Conservation (phyloP, 1,284 basidiomycete genomes). For the Cutaneotrichosporon mucoides region DNA sequence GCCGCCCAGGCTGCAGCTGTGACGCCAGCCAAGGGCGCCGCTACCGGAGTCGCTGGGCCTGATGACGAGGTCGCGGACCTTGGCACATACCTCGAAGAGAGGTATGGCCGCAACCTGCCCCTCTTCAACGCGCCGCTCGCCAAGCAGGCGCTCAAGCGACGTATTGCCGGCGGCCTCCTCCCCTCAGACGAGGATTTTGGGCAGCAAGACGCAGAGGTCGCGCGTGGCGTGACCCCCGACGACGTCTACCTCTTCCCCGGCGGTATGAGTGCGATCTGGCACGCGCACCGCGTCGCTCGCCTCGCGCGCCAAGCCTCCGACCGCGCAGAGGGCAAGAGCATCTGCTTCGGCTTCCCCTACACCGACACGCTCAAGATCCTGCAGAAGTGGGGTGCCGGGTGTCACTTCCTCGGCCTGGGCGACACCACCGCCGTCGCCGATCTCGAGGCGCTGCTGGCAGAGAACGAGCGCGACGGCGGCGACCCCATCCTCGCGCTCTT, state of each 20-base stretch:
- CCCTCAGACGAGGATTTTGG: slow-evolving; percentile 54
- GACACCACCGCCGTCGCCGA: slow-evolving; percentile 70
- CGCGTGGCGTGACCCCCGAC: slow-evolving; percentile 60
- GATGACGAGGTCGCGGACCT: slow-evolving; percentile 52
- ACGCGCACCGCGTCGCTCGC: slow-evolving; percentile 71
- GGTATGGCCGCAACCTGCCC: slow-evolving; percentile 90
- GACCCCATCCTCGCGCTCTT: slow-evolving; percentile 52
- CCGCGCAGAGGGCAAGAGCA: slow-evolving; percentile 63
- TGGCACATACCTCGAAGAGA: slow-evolving; percentile 72
- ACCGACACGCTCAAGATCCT: slow-evolving; percentile 96
- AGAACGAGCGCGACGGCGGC: slow-evolving; percentile 12
- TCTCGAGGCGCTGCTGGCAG: slow-evolving; percentile 61
- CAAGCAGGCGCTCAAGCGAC: slow-evolving; percentile 77
- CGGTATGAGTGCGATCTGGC: slow-evolving; percentile 93
- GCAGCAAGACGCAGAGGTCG: slow-evolving; percentile 27
- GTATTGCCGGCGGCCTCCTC: slow-evolving; percentile 82
- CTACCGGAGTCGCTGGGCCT: not conserved
- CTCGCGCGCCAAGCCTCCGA: slow-evolving; percentile 48
- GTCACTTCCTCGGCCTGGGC: slow-evolving; percentile 83
- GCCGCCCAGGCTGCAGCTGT: not conserved
- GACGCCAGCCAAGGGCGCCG: not conserved
- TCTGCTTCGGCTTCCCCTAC: slow-evolving; percentile 95
- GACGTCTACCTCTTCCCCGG: slow-evolving; percentile 84
- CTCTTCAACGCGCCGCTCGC: slow-evolving; percentile 67
- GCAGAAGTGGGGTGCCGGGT: slow-evolving; percentile 95